A percentile compares a stretch with the other conserved stretches of the same genome.
Conservation (phyloP, 2,329 filamentous ascomycete genomes). For the Phyllosticta paracitricarpa region DNA sequence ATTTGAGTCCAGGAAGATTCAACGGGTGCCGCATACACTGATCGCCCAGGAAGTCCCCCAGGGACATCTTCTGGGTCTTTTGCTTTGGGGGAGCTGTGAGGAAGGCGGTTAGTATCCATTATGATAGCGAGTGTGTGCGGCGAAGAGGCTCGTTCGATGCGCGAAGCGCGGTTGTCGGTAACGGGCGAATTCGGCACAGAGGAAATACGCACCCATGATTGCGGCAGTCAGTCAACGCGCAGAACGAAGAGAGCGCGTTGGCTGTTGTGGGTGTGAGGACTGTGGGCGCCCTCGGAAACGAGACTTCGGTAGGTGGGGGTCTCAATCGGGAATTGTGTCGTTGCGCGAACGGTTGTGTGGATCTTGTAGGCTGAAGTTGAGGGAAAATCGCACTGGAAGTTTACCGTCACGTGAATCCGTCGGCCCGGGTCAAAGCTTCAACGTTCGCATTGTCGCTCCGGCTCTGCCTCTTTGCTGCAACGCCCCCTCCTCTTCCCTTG, state of each 20-base stretch:
- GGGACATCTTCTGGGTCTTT: conserved; percentile 92
- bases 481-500: neutral
- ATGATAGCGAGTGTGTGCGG: neutral
- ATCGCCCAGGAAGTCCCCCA: conserved; percentile 90
- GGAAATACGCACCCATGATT: conserved; percentile 47
- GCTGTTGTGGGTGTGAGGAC: conserved; percentile 21
- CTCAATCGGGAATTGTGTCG: conserved; percentile 6
- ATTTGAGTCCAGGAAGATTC: conserved; percentile 7
- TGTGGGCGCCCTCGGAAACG: neutral
- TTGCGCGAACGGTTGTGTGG: conserved; percentile 7
- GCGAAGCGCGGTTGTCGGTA: conserved; percentile 5
- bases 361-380: conserved; percentile 11
- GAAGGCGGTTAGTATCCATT: conserved; percentile 35
- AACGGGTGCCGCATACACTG: conserved; percentile 54
- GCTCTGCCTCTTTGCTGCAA: neutral
- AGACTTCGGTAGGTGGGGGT: neutral
- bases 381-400: neutral
- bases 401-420: conserved; percentile 1
- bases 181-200: conserved; percentile 18
- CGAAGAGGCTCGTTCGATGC: neutral
- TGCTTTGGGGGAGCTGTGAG: conserved; percentile 78
- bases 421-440: neutral
- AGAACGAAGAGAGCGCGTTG: conserved; percentile 25
- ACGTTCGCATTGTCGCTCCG: neutral
- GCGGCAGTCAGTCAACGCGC: conserved; percentile 36